Evolutionary conservation across 352 stramenopile genomes (phyloP), one percentile per base, ranked within the genome.

Genomic region (Globisporangium okanoganense): DNA sequence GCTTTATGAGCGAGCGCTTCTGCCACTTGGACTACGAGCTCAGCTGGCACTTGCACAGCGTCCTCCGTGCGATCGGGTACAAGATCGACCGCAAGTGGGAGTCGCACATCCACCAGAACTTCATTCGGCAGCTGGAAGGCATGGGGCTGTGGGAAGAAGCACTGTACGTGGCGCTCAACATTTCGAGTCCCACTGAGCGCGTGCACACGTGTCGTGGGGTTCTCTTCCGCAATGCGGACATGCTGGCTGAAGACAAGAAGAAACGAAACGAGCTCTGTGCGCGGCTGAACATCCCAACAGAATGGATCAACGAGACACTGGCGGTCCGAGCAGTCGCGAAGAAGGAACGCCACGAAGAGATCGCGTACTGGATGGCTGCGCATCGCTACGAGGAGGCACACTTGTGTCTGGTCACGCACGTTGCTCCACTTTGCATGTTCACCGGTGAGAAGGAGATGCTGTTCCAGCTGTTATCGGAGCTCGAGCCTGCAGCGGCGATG

Each of bases 71-170:
- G 9, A 72, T 92, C 52, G 83, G 82, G 27, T 91, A 88, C 66
- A 82, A 88, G 38, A 71, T 91, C 52, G 78, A 89, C 43, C 74
- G 76, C 5, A 78, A 90, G 50, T 89, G 79, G 76, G 76, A 92
- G 59, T 88, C 85, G 7, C 79, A 92, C 62, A 77, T 94, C 33
- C 76, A 90, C 33, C 81, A 89, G 24, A 88, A 90, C 65, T 96
- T 91, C 31, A 87, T 96, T 44, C 73, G 76, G 12, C 79, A 94
- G 66, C 67, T 96, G 10, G 77, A 94, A 48, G 67, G 80, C 14
- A 75, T 65, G 31, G 73, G 78, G 4, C 48, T 88, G 40, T 92
- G 85, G 79, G 62, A 90, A 45, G 68, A 93, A 20, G 86, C 84
- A 22, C 52, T 93, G 8, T 94, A 93, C 61, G 85, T 96, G 31